Conservation (phyloP, 805 yeast genomes). For the Cyberlindnera mrakii region DNA sequence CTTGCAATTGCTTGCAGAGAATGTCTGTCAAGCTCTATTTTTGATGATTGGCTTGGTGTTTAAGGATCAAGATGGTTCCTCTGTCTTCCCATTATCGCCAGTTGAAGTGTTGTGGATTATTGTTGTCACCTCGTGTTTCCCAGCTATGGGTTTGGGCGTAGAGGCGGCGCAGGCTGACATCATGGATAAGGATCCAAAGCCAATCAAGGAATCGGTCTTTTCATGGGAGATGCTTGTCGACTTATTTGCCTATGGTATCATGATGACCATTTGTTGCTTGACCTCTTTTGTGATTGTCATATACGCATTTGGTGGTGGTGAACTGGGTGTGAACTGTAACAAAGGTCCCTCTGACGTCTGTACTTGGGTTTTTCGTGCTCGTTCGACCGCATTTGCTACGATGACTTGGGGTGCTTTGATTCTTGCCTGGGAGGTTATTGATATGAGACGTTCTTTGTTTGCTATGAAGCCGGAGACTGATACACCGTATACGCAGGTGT, state of each 20-base stretch:
- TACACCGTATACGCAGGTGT: slow-evolving; percentile 53
- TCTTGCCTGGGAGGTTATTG: slow-evolving; percentile 81
- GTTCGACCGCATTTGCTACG: slow-evolving; percentile 72
- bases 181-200: slow-evolving; percentile 60
- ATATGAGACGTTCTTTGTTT: slow-evolving; percentile 64
- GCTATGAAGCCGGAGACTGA: slow-evolving; percentile 57
- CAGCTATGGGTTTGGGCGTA: slow-evolving; percentile 77
- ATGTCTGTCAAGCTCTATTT: slow-evolving; percentile 64
- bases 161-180: slow-evolving; percentile 60
- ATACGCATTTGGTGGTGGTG: slow-evolving; percentile 59
- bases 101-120: slow-evolving; percentile 78
- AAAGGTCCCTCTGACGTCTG: slow-evolving; percentile 41
- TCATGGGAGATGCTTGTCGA: slow-evolving; percentile 64
- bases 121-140: slow-evolving; percentile 74
- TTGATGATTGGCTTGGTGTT: slow-evolving; percentile 71
- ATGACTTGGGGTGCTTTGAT: slow-evolving; percentile 85
- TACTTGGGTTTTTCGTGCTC: slow-evolving; percentile 59
- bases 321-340: slow-evolving; percentile 64
- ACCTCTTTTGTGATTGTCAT: slow-evolving; percentile 57
- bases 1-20: slow-evolving; percentile 64
- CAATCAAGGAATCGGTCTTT: slow-evolving; percentile 49
- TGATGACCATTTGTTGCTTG: slow-evolving; percentile 69
- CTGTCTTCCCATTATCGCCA: slow-evolving; percentile 80
- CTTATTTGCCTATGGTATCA: slow-evolving; percentile 62
- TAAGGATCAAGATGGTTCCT: slow-evolving; percentile 51